phyloP scores from a whole-genome alignment of 1,139 yeast species.

The Candida gigantensis region DNA sequence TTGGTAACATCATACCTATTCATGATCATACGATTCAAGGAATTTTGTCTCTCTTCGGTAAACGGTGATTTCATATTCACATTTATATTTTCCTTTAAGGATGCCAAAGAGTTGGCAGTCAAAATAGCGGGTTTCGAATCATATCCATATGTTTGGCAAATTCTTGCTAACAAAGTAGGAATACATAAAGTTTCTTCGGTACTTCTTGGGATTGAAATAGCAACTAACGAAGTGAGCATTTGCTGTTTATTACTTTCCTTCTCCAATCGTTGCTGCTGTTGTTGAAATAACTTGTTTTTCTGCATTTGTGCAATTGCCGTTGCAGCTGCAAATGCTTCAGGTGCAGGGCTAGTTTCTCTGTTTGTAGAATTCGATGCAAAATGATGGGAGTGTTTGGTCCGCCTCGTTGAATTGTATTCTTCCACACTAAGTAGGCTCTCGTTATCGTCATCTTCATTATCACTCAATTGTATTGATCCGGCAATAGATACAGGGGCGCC shows the following conservation, averaged over 20 bases:
- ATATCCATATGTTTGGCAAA: conserved; percentile 70
- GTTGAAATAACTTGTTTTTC: conserved; percentile 27
- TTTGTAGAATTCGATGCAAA: conserved; percentile 20
- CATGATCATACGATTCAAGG: conserved; percentile 28
- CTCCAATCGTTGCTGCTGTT: conserved; percentile 23
- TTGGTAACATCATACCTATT: conserved; percentile 29
- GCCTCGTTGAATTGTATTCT: conserved; percentile 23
- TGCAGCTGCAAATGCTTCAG: conserved; percentile 76
- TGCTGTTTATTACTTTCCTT: conserved; percentile 47
- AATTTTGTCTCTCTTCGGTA: conserved; percentile 16
- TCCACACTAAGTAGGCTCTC: conserved; percentile 35
- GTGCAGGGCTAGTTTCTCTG: conserved; percentile 60
- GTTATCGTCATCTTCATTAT: conserved; percentile 44
- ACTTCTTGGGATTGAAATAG: conserved; percentile 72
- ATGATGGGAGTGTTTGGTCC: conserved; percentile 9
- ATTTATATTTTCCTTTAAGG: conserved; percentile 51
- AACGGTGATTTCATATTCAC: conserved; percentile 12
- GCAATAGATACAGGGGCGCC: conserved; percentile 27
- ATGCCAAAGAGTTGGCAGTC: conserved; percentile 69
- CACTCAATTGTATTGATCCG: conserved; percentile 47
- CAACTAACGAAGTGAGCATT: conserved; percentile 63
- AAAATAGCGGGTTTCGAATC: conserved; percentile 66
- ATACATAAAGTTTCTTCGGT: conserved; percentile 76
- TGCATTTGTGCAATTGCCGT: conserved; percentile 62
- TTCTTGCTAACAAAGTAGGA: conserved; percentile 67